phyloP scores from a whole-genome alignment of 805 yeast species.

The Ogataea wickerhamii region DNA sequence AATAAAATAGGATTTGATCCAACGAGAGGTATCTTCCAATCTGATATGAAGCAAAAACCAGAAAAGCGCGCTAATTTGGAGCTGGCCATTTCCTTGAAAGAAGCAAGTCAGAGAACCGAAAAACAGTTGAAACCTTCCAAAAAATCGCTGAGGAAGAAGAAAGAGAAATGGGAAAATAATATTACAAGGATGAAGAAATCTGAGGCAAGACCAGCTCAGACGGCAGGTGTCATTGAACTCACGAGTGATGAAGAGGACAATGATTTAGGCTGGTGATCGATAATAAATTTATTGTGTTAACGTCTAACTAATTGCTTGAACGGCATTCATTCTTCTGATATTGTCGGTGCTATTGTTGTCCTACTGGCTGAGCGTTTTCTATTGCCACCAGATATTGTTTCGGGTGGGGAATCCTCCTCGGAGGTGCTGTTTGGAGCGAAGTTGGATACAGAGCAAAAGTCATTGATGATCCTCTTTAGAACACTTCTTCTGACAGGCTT shows the following conservation, averaged over 20 bases:
- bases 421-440: not conserved
- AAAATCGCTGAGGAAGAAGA: constrained; percentile 13
- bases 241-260: constrained; percentile 5
- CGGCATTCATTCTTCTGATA: constrained; percentile 12
- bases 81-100: constrained; percentile 9
- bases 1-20: constrained; percentile 31
- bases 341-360: constrained; percentile 9
- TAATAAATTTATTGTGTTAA: too few relatives aligned
- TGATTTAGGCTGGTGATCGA: not conserved
- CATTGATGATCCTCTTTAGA: constrained; percentile 52
- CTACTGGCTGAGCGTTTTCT: constrained; percentile 3
- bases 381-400: not conserved
- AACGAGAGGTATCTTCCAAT: constrained; percentile 22
- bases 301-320: not conserved
- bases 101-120: constrained; percentile 7
- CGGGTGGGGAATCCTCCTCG: not conserved
- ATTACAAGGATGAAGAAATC: constrained; percentile 4
- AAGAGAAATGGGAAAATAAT: constrained; percentile 13
- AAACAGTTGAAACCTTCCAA: constrained; percentile 19
- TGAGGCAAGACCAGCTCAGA: not conserved
- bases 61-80: constrained; percentile 2
- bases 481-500: constrained; percentile 81
- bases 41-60: not conserved
- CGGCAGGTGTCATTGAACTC: constrained; percentile 5
- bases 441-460: constrained; percentile 34